Base-by-base conservation (phyloP, 2,329 filamentous ascomycete genomes). In the Apiospora kogelbergensis region DNA sequence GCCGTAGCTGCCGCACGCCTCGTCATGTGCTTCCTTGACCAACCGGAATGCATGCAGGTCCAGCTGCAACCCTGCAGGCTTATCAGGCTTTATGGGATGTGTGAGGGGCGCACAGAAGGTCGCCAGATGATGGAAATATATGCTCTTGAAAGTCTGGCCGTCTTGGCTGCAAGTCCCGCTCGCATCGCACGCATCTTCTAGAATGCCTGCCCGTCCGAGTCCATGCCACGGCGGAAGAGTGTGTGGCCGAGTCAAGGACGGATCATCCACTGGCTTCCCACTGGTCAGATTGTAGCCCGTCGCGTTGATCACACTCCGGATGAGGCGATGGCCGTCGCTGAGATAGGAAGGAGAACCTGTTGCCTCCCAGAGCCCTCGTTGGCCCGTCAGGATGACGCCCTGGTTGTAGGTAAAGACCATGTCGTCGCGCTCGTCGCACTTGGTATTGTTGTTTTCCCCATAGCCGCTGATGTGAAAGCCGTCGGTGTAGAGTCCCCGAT, bases 361-460 rank as follows among this genome's bases (percentile, higher is more conserved):
- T 17, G 89, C 90, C 71, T 93, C 87, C 89, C 92, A 98, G 0
- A 98, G 85, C 1, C 91, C 92, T 42, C 93, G 88, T 68, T 94
- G 88, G 15, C 94, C 95, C 5, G 93, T 94, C 26, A 98, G 86
- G 1, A 98, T 76, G 4, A 98, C 94, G 26, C 95, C 95, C 80
- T 98, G 95, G 80, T 98, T 98, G 82, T 98, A 98, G 0, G 94
- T 97, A 80, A 95, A 97, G 10, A 97, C 91, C 90, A 94, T 95
- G 73, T 95, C 89, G 79, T 97, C 93, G 65, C 94, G 88, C 65
- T 88, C 79, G 77, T 98, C 93, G 78, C 95, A 98, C 71, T 88
- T 85, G 0, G 88, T 90, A 68, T 92, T 94, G 65, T 90, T 89
- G 33, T 84, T 85, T 70, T 89, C 86, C 33, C 83, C 81, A 81